These are phyloP conservation scores for Penicillium pulvis DNA, from an alignment of 495 filamentous ascomycete genomes.

Conservation along the genomic window DNA sequence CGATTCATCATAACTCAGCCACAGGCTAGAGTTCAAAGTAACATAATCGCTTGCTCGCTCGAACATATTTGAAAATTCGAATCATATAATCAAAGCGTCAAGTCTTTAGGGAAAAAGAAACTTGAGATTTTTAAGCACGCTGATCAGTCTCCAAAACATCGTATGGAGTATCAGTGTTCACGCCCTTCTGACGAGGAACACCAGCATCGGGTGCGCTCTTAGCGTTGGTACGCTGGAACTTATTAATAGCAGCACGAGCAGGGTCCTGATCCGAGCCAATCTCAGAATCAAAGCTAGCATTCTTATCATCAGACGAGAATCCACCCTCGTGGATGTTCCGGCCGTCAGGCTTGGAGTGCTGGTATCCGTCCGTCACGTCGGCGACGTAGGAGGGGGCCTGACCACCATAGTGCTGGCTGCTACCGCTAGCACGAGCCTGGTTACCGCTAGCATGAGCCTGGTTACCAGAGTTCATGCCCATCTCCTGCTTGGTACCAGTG, in stretches of 20 bases:
- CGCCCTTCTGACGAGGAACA: constrained; percentile 43
- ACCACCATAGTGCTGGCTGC: constrained; percentile 32
- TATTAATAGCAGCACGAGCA: constrained; percentile 53
- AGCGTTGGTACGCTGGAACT: constrained; percentile 45
- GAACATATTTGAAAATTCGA: constrained; percentile 2
- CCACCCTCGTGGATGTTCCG: constrained; percentile 58
- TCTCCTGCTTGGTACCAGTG: constrained; percentile 39
- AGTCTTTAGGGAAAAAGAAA: background rate
- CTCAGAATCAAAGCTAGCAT: constrained; percentile 60
- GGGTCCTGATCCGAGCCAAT: constrained; percentile 65
- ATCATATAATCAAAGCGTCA: background rate
- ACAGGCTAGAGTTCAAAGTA: constrained; percentile 9
- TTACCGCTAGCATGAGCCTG: constrained; percentile 27
- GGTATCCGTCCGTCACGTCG: constrained; percentile 33
- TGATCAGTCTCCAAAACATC: constrained; percentile 48
- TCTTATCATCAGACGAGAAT: constrained; percentile 51
- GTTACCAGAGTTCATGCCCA: constrained; percentile 28
- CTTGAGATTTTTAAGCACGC: constrained; percentile 28
- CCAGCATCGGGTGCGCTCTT: constrained; percentile 42
- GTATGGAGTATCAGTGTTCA: constrained; percentile 42
- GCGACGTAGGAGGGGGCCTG: constrained; percentile 49
- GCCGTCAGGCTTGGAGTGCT: constrained; percentile 55
- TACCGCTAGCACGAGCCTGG: constrained; percentile 32
- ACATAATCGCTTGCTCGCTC: constrained; percentile 23
- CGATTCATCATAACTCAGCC: constrained; percentile 12